Evolutionary conservation across 208 protist genomes (phyloP), one percentile per base, ranked within the genome.

Genomic region (Acanthamoeba castellanii): DNA sequence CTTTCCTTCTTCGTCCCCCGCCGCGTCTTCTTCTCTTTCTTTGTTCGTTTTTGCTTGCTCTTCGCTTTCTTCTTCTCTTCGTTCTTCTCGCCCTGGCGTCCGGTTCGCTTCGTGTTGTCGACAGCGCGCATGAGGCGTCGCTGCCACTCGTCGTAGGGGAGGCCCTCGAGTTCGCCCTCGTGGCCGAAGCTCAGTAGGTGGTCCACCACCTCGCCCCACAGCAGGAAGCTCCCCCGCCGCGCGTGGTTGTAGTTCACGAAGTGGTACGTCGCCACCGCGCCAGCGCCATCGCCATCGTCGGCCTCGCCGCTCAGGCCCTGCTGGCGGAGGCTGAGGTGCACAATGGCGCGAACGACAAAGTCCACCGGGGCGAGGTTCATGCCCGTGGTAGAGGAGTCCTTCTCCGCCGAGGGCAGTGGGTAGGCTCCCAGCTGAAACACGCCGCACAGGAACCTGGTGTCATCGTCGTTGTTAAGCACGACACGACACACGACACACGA

Each of bases 341-440:
- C 50, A 32, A 87, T 87, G 47, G 78, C 78, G 14, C 78, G 78
- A 55, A 47, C 78, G 32, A 87, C 78, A 87, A 87, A 87, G 50
- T 87, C 78, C 13, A 87, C 78, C 25, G 78, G 78, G n/a, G 78
- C 42, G 47, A 87, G 78, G 50, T 87, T 87, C 78, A 87, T 87
- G n/a, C 78, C 78, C 1, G 78, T 87, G 42, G 8, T 30, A 50
- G 27, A 20, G 16, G 11, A 7, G 16, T 16, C 50, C 27, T 37
- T 30, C 32, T 55, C 76, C 13, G 25, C 9, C 32, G 68, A 4
- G 37, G 78, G 78, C n/a, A 87, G 78, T 20, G 78, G 78, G 27
- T 87, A 87, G 78, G 50, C 42, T 14, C 78, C 78, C 37, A 87
- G 9, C 50, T 87, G 78, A n/a, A 87, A 2, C 78, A 87, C 45